Conservation (phyloP, 225 moss, liverwort and hornwort genomes). For the Sphagnum tenellum region DNA sequence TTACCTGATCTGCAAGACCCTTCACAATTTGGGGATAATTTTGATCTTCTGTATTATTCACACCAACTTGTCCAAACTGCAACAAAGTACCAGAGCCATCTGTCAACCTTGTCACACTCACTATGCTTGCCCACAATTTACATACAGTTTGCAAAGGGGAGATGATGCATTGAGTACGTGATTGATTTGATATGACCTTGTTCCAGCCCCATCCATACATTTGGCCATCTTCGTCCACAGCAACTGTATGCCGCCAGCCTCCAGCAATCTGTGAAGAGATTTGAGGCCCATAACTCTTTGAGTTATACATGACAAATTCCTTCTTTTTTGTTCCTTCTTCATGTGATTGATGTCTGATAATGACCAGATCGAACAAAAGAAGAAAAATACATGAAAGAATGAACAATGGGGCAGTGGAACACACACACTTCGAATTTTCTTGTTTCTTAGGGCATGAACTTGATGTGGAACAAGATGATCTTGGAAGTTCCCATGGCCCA, state of each 20-base stretch:
- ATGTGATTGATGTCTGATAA: too few relatives aligned
- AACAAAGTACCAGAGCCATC: background rate
- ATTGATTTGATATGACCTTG: conserved; percentile 22
- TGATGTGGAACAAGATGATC: conserved; percentile 54
- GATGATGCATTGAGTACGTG: too few relatives aligned
- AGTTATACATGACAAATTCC: too few relatives aligned
- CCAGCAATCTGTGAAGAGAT: conserved; percentile 23
- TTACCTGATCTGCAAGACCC: conserved; percentile 40
- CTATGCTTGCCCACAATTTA: too few relatives aligned
- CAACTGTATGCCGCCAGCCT: conserved; percentile 56
- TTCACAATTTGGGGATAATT: conserved; percentile 35
- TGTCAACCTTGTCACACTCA: too few relatives aligned
- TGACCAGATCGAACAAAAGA: too few relatives aligned
- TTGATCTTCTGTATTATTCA: conserved; percentile 47
- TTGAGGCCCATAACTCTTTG: too few relatives aligned
- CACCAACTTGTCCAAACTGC: conserved; percentile 68
- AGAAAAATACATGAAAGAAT: too few relatives aligned
- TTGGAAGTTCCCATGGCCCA: conserved; percentile 56
- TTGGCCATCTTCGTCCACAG: conserved; percentile 38
- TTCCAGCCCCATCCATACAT: conserved; percentile 69
- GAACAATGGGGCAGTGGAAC: too few relatives aligned
- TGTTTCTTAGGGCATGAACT: conserved; percentile 33
- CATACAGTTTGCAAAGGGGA: too few relatives aligned
- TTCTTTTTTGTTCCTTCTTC: too few relatives aligned
- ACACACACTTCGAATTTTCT: conserved; percentile 23